Conservation (phyloP, 1,284 basidiomycete genomes). For the Ustilago cynodontis region DNA sequence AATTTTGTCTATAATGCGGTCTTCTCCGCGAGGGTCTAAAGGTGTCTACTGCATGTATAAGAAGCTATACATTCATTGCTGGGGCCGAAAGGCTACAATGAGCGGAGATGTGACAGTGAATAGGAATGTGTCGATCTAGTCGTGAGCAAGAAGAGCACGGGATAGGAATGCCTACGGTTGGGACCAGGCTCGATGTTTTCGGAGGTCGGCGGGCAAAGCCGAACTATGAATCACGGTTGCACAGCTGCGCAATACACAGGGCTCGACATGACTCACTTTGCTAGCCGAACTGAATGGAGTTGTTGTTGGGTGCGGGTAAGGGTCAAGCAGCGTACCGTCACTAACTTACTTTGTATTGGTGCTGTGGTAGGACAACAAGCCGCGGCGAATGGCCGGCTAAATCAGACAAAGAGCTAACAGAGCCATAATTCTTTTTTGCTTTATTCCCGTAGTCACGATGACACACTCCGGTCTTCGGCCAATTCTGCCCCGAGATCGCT, state of each 20-base stretch:
- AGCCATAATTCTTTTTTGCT: background rate
- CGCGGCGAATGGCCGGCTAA: background rate
- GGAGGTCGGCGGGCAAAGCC: constrained; percentile 22
- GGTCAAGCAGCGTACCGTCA: background rate
- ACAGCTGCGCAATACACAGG: background rate
- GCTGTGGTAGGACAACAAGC: constrained; percentile 1
- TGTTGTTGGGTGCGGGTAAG: background rate
- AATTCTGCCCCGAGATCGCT: background rate
- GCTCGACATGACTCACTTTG: background rate
- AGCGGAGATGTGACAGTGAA: no score
- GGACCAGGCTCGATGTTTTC: background rate
- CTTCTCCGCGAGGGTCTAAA: background rate
- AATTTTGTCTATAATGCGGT: background rate
- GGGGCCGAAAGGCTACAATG: no score
- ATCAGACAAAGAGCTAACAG: background rate
- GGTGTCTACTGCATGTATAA: background rate
- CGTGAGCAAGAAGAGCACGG: no score
- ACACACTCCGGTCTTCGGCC: background rate
- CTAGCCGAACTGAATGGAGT: background rate
- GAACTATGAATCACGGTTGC: background rate
- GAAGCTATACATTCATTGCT: background rate
- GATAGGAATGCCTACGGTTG: constrained; percentile 5
- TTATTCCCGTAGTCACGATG: constrained; percentile 1
- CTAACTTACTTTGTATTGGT: background rate
- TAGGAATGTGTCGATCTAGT: no score